Percentiles rank a stretch among this genome's conserved stretches.
Conservation (phyloP, 2,329 filamentous ascomycete species). For the Chrysoporthe deuterocubensis region DNA sequence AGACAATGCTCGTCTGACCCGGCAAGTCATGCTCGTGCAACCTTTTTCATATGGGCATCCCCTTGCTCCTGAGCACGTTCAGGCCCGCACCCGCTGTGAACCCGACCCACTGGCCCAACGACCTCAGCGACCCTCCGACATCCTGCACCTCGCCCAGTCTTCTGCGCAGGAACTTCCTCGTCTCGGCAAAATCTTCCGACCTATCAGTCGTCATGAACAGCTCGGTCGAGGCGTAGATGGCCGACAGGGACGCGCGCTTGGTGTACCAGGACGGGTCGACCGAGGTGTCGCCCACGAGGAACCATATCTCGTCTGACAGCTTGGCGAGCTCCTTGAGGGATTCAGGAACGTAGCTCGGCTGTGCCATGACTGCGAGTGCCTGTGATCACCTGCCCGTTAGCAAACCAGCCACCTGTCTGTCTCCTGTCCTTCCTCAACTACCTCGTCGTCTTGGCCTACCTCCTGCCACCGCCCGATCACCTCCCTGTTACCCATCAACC, state of each 20-base stretch:
- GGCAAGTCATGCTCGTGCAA: not conserved
- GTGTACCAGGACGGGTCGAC: conserved; percentile 90
- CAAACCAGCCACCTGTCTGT: not conserved
- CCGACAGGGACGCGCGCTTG: conserved; percentile 60
- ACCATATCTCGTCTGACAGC: conserved; percentile 92
- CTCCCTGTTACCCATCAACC: conserved; percentile 73
- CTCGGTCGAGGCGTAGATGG: conserved; percentile 74
- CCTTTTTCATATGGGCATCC: conserved; percentile 69
- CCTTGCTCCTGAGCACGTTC: conserved; percentile 87
- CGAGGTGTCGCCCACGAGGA: conserved; percentile 77
- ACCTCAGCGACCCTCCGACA: conserved; percentile 64
- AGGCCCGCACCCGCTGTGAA: conserved; percentile 79
- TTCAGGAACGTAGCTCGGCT: conserved; percentile 74
- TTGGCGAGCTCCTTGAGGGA: conserved; percentile 79
- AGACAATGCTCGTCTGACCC: not conserved
- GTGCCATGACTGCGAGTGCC: conserved; percentile 89
- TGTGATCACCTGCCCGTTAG: conserved; percentile 40
- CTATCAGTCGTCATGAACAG: conserved; percentile 93
- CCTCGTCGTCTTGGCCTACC: conserved; percentile 54
- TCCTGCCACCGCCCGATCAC: conserved; percentile 85
- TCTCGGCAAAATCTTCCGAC: conserved; percentile 74
- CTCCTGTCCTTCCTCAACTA: not conserved
- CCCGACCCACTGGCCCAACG: conserved; percentile 75
- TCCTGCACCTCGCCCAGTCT: conserved; percentile 71
- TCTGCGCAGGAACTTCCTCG: conserved; percentile 77